A percentile compares a stretch with the other conserved stretches of the same genome.
These are phyloP conservation scores for Porodaedalea pini DNA, from an alignment of 1,284 basidiomycete species.

Conservation along the genomic window DNA sequence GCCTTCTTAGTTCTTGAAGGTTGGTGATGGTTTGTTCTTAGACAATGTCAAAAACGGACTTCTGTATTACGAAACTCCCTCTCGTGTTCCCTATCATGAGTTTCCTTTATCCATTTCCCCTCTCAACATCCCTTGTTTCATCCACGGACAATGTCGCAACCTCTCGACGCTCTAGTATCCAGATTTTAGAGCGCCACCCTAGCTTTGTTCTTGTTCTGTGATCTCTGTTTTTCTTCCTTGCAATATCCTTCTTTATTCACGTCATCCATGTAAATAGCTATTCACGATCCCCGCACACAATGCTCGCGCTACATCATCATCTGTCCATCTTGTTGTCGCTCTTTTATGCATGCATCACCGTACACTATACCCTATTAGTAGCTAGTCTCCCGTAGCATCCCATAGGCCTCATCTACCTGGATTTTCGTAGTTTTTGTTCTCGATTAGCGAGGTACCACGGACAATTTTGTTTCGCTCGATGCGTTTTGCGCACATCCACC, in stretches of 20 bases:
- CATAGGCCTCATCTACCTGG: background rate
- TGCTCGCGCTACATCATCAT: background rate
- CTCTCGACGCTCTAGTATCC: background rate
- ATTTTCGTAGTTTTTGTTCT: background rate
- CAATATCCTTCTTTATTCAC: background rate
- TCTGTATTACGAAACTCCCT: slow-evolving; percentile 5
- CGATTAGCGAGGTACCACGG: too few species aligned
- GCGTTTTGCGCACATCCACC: background rate
- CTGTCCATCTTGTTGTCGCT: background rate
- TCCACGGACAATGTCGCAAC: background rate
- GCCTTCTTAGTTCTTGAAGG: background rate
- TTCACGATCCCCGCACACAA: background rate
- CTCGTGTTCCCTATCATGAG: too few species aligned
- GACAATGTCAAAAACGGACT: slow-evolving; percentile 6
- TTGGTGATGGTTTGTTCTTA: background rate
- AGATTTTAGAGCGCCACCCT: background rate
- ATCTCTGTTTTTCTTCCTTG: background rate
- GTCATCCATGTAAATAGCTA: background rate
- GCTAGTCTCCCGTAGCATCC: background rate
- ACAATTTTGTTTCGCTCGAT: background rate
- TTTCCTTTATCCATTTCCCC: background rate
- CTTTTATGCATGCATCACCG: background rate
- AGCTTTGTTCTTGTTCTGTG: background rate
- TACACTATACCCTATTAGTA: background rate
- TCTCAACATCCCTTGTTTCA: background rate